phyloP scores from a whole-genome alignment of 257 asterid species.

The Gardenia jasminoides region DNA sequence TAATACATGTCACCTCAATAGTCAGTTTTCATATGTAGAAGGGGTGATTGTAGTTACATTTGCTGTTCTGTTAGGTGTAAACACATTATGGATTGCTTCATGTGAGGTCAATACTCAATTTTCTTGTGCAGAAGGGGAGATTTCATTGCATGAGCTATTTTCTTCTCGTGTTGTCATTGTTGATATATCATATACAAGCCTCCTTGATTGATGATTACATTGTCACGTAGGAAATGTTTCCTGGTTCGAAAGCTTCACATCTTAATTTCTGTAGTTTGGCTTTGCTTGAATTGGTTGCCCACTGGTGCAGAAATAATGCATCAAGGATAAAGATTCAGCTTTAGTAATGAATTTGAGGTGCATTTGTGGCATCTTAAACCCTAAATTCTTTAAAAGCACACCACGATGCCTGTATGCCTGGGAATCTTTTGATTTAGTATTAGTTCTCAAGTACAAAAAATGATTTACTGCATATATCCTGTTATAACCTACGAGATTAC shows the following conservation, averaged over 20 bases:
- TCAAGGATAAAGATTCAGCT: background rate
- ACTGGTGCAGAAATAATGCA: background rate
- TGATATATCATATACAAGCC: background rate
- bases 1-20: slow-evolving; percentile 6
- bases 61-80: slow-evolving; percentile 2
- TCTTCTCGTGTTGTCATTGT: background rate
- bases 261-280: background rate
- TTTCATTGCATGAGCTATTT: background rate
- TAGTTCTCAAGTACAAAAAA: background rate
- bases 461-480: background rate
- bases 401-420: background rate
- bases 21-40: slow-evolving; percentile 5
- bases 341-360: background rate
- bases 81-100: background rate
- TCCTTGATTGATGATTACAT: background rate
- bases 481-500: background rate
- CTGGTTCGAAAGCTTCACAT: background rate
- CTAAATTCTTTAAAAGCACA: background rate
- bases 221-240: background rate
- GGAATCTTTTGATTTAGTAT: too few species aligned
- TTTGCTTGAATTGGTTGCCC: background rate
- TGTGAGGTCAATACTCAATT: background rate
- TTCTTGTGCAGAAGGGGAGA: slow-evolving; percentile 6
- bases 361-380: background rate
- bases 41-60: slow-evolving; percentile 3